A percentile compares a stretch with the other conserved stretches of the same genome.
These are phyloP conservation scores for Stygiomarasmius scandens DNA, from an alignment of 1,284 basidiomycete genomes.

Conservation along the genomic window DNA sequence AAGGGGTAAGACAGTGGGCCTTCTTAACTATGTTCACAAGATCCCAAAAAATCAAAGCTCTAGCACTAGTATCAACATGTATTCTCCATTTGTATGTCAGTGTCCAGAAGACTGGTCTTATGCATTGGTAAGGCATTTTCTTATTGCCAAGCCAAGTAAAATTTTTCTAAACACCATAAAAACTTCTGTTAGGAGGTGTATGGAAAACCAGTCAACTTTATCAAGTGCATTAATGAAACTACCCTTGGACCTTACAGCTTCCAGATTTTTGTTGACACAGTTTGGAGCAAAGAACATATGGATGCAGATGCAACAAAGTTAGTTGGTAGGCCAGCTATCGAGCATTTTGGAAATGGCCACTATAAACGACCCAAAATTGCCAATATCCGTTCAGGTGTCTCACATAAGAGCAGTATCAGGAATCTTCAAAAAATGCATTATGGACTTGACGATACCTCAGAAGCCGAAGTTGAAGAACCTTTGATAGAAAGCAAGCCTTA, in stretches of 20 bases:
- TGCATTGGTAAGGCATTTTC: background rate
- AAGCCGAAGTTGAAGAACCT: background rate
- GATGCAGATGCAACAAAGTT: background rate
- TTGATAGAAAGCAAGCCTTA: background rate
- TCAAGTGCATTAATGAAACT: background rate
- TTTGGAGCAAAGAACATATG: background rate
- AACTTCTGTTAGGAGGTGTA: background rate
- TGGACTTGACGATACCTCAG: background rate
- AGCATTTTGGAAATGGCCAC: background rate
- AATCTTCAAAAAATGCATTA: background rate
- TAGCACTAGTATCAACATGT: background rate
- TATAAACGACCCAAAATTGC: background rate
- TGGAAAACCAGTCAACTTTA: background rate
- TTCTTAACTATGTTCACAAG: slow-evolving; percentile 1
- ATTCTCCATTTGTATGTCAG: background rate
- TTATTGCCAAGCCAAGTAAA: no score
- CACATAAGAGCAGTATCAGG: background rate
- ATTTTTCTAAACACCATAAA: no score
- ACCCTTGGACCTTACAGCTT: background rate
- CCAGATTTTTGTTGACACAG: background rate
- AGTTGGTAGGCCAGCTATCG: background rate
- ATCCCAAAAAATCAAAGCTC: background rate
- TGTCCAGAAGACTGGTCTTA: background rate
- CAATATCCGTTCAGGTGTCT: background rate
- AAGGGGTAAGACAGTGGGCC: background rate